phyloP scores from a whole-genome alignment of 2,329 filamentous ascomycete species.

The Hirsutella rhossiliensis region DNA sequence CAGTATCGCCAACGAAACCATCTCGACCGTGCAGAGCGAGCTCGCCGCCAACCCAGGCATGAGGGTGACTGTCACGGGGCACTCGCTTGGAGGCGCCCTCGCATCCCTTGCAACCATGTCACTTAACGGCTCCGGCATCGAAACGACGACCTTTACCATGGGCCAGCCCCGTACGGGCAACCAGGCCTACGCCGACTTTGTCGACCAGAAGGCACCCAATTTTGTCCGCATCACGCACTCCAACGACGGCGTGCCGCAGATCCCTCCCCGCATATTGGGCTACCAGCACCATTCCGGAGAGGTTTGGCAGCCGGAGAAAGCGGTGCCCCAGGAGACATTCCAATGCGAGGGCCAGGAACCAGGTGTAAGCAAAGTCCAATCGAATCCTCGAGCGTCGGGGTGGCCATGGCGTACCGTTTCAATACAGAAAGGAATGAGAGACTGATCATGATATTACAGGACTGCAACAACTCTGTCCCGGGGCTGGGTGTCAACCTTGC shows the following conservation, averaged over 20 bases:
- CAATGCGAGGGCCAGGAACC: constrained; percentile 1
- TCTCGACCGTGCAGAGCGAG: constrained; percentile 16
- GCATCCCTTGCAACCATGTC: constrained; percentile 41
- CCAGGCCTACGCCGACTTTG: constrained; percentile 31
- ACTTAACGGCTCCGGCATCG: constrained; percentile 30
- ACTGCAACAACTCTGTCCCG: no score
- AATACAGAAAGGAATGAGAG: no score
- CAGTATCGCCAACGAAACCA: constrained; percentile 24
- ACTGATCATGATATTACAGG: no score
- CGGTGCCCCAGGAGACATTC: neutral
- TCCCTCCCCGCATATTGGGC: constrained; percentile 43
- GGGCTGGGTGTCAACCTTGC: no score
- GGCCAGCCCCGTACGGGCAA: constrained; percentile 51
- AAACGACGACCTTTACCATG: constrained; percentile 45
- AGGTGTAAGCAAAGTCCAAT: neutral
- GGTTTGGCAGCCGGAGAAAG: constrained; percentile 31
- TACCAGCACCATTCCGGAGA: constrained; percentile 51
- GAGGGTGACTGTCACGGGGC: constrained; percentile 41
- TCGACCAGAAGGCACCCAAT: constrained; percentile 27
- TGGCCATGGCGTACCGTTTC: no score
- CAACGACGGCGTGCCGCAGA: constrained; percentile 48
- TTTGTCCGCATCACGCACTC: constrained; percentile 49
- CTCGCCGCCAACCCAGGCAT: constrained; percentile 17
- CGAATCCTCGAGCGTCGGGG: no score
- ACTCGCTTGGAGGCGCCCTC: constrained; percentile 49